phyloP scores from a whole-genome alignment of 139 green algal species.

The Coccomyxa sp. region DNA sequence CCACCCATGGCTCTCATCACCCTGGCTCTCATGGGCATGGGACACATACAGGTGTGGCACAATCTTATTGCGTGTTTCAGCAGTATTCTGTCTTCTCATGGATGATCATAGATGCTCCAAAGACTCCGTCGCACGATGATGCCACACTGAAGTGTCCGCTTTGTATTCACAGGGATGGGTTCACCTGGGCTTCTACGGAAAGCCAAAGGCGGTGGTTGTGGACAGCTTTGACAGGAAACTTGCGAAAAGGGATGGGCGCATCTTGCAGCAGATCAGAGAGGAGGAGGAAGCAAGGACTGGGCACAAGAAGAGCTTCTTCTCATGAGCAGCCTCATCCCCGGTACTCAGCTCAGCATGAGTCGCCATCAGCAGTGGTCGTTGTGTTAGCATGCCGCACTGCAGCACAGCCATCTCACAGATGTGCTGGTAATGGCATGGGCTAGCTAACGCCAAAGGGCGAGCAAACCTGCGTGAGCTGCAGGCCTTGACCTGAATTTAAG shows the following conservation, averaged over 20 bases:
- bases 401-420: too few species aligned
- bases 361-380: too few species aligned
- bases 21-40: slow-evolving; percentile 11
- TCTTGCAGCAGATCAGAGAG: background rate
- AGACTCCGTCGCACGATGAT: background rate
- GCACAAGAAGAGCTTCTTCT: background rate
- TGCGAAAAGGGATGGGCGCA: slow-evolving; percentile 11
- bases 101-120: background rate
- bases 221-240: slow-evolving; percentile 22
- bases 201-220: slow-evolving; percentile 17
- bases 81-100: background rate
- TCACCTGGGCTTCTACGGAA: slow-evolving; percentile 27
- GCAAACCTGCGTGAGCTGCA: too few species aligned
- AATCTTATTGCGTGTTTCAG: background rate
- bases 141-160: background rate
- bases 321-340: background rate
- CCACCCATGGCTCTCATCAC: background rate
- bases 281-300: background rate
- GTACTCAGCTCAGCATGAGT: too few species aligned
- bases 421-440: too few species aligned
- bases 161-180: slow-evolving; percentile 4
- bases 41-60: slow-evolving; percentile 8
- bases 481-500: too few species aligned
- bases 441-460: too few species aligned
- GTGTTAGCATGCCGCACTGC: too few species aligned